Evolutionary conservation across 345 rosid genomes (phyloP), one percentile per base, ranked within the genome.

Genomic region (Gossypium rotundifolium): DNA sequence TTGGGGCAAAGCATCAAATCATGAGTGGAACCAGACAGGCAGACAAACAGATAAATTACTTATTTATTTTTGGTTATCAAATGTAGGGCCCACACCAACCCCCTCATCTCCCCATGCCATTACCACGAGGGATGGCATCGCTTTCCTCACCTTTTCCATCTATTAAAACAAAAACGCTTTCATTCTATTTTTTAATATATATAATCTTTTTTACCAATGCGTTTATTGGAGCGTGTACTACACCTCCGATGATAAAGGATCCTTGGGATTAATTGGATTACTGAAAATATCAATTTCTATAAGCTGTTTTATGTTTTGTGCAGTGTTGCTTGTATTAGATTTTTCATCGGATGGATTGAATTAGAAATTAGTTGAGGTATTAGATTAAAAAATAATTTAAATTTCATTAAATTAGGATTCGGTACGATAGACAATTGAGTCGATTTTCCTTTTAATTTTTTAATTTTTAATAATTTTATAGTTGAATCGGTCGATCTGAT

Each of bases 1-100:
- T 65, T 53, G 62, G 81, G 81, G 74, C 82, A 81, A 81, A 81
- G 79, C 85, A 84, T 85, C 86, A 82, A 82, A 85, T 88, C 87
- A 85, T 75, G 83, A 77, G 78, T 76, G 82, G 89, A 84, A 80
- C 72, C 83, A 75, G 88, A 90, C 88, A 81, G 81, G 77, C 76
- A 54, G 80, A 20, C 27, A 20, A 11, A 55, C 61, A 55, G 11
- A 20, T 65, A 72, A 29, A 58, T 65, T 73, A 17, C n/a, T n/a
- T 16, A 53, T 53, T 54, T n/a, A 53, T 75, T 57, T 23, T 44
- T 0, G 27, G 11, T 11, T 71, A 1, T 25, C 10, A 13, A 22
- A 3, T 2, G 17, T 58, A 72, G 82, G 83, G 0, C 83, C 86
- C 80, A 1, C 53, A 9, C 11, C 12, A 45, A 69, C 58, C 76